phyloP scores from a whole-genome alignment of 257 asterid species.

The Nicotiana benthamiana region DNA sequence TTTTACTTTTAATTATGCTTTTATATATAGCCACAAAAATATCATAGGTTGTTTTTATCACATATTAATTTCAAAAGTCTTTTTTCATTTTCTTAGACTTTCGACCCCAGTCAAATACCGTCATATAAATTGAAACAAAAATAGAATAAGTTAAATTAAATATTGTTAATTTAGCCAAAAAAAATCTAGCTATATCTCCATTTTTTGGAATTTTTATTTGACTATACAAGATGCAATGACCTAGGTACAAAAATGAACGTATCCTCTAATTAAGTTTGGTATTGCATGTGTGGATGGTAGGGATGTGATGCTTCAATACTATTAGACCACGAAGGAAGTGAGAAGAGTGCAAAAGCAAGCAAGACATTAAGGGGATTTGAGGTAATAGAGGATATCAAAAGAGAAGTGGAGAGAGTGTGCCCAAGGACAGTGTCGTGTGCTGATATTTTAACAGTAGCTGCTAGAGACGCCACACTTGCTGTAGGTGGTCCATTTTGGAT shows the following conservation, averaged over 20 bases:
- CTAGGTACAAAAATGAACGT: too few relatives aligned
- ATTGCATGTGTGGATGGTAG: constrained; percentile 24
- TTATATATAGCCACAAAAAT: too few relatives aligned
- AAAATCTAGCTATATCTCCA: not conserved
- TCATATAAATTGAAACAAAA: too few relatives aligned
- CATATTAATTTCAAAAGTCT: too few relatives aligned
- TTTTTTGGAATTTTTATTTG: not conserved
- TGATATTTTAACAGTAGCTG: constrained; percentile 61
- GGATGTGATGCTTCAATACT: constrained; percentile 80
- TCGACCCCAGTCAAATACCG: too few relatives aligned
- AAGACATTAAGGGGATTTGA: constrained; percentile 56
- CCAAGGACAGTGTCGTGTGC: constrained; percentile 77
- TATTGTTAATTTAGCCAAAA: not conserved
- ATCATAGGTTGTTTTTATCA: too few relatives aligned
- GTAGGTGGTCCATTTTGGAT: constrained; percentile 85
- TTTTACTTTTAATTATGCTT: too few relatives aligned
- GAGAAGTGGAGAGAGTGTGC: constrained; percentile 50
- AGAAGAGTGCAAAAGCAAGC: constrained; percentile 46
- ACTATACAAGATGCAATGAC: too few relatives aligned
- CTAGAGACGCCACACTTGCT: constrained; percentile 62
- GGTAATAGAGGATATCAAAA: constrained; percentile 58
- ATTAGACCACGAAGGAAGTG: constrained; percentile 53
- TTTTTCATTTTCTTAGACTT: too few relatives aligned
- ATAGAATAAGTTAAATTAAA: not conserved
- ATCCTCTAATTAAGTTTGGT: not conserved